Percentiles rank a stretch among this genome's conserved stretches.
Evolutionary conservation across 192 early-diverging fungal species (phyloP).

Genomic region (Linnemannia zychae): DNA sequence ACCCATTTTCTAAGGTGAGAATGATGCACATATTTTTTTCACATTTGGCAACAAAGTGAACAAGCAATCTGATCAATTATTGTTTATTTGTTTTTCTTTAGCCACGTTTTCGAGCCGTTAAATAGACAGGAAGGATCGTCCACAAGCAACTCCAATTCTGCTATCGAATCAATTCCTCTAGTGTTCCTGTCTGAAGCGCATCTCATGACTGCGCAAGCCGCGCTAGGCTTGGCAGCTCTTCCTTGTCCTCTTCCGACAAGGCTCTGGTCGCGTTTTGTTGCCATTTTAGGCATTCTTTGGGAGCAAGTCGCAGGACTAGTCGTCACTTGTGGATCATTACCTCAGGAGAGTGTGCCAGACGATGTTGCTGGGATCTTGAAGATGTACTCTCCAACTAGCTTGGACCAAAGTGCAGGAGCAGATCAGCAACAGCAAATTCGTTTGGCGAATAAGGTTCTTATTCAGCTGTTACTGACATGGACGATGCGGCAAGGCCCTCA

Average conservation of each 20-base stretch:
- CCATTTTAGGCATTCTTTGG: conserved; percentile 19
- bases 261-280: conserved; percentile 33
- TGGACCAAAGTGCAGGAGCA: not conserved
- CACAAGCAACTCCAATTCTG: not conserved
- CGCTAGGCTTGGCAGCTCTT: conserved; percentile 21
- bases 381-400: conserved; percentile 14
- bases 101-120: conserved; percentile 15
- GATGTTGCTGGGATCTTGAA: conserved; percentile 9
- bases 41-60: not conserved
- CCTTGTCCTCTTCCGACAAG: conserved; percentile 42
- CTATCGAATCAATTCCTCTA: conserved; percentile 7
- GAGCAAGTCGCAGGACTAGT: conserved; percentile 1
- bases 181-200: conserved; percentile 34
- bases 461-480: conserved; percentile 45
- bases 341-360: not conserved
- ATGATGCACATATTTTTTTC: not conserved
- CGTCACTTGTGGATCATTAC: not conserved
- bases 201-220: conserved; percentile 7
- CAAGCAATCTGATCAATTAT: not conserved
- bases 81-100: not conserved
- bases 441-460: conserved; percentile 18
- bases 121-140: not conserved
- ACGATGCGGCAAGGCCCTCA: conserved; percentile 30
- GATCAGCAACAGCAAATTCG: not conserved
- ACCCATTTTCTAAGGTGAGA: conserved; percentile 44